A percentile compares a stretch with the other conserved stretches of the same genome.
Evolutionary conservation across 768 basidiomycete species (phyloP).

Genomic region (Pleurotus djamor): DNA sequence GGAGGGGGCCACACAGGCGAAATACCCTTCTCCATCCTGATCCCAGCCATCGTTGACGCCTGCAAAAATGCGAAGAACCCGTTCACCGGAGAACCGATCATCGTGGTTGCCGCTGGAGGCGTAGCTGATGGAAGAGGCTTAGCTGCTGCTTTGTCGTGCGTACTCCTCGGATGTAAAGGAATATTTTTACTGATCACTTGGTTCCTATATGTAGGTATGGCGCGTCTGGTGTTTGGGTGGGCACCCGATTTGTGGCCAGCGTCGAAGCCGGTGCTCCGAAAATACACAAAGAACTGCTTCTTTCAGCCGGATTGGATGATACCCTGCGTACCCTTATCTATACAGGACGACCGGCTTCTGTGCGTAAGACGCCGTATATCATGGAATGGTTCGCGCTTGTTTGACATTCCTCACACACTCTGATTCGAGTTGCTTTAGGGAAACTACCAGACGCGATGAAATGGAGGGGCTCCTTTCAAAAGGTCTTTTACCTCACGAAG

Average conservation of each 20-base stretch:
- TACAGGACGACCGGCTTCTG: slow-evolving; percentile 76
- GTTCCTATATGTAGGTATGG: slow-evolving; percentile 54
- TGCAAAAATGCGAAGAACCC: slow-evolving; percentile 68
- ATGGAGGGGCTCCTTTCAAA: slow-evolving; percentile 53
- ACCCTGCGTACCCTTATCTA: slow-evolving; percentile 69
- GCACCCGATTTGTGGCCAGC: slow-evolving; percentile 83
- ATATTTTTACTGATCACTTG: neutral
- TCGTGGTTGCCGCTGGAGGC: slow-evolving; percentile 84
- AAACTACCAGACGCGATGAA: slow-evolving; percentile 56
- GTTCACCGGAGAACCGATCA: slow-evolving; percentile 72
- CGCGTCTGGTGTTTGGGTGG: slow-evolving; percentile 86
- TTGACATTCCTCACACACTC: neutral
- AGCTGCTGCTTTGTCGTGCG: slow-evolving; percentile 68
- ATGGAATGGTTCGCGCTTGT: slow-evolving; percentile 50
- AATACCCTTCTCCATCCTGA: slow-evolving; percentile 75
- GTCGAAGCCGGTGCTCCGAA: slow-evolving; percentile 78
- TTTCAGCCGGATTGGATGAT: slow-evolving; percentile 76
- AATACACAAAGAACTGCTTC: slow-evolving; percentile 64
- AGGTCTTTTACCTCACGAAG: slow-evolving; percentile 75
- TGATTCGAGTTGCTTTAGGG: slow-evolving; percentile 34
- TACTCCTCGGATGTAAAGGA: neutral
- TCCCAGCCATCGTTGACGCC: slow-evolving; percentile 78
- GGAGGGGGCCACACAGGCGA: slow-evolving; percentile 90
- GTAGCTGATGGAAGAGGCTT: slow-evolving; percentile 82
- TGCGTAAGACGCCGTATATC: slow-evolving; percentile 77